phyloP scores from a whole-genome alignment of 331 rosid species.

The Pyrus hybrid region DNA sequence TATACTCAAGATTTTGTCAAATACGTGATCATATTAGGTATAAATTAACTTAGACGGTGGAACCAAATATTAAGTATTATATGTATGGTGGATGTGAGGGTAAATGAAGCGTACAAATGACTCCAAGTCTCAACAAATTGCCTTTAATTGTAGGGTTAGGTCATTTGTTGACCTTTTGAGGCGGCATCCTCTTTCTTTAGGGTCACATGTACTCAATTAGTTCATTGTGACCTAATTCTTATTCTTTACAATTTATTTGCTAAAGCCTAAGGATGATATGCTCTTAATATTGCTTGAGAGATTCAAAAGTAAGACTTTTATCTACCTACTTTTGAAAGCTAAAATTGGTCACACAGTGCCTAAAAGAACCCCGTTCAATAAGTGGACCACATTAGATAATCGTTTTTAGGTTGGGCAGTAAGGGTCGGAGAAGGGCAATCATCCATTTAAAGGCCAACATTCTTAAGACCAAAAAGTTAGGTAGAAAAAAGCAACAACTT shows the following conservation, averaged over 20 bases:
- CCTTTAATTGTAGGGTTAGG: background rate
- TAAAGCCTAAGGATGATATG: no score
- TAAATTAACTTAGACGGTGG: background rate
- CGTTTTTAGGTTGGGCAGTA: no score
- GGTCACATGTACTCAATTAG: background rate
- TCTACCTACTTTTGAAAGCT: background rate
- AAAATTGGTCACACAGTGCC: background rate
- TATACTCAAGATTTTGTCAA: no score
- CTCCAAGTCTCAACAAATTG: constrained; percentile 13
- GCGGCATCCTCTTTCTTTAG: background rate
- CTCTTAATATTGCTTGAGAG: no score
- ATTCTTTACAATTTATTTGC: background rate
- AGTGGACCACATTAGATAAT: background rate
- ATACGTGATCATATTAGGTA: no score
- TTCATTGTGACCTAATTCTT: background rate
- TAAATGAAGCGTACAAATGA: constrained; percentile 12
- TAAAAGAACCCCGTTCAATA: no score
- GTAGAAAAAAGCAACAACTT: no score
- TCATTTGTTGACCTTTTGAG: background rate
- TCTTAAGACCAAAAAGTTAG: no score
- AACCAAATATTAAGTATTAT: background rate
- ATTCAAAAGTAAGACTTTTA: no score
- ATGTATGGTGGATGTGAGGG: background rate
- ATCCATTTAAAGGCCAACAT: no score
- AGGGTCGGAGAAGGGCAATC: background rate